A percentile compares a stretch with the other conserved stretches of the same genome.
Evolutionary conservation across 768 basidiomycete genomes (phyloP).

Genomic region (Gelatoporia subvermispora): DNA sequence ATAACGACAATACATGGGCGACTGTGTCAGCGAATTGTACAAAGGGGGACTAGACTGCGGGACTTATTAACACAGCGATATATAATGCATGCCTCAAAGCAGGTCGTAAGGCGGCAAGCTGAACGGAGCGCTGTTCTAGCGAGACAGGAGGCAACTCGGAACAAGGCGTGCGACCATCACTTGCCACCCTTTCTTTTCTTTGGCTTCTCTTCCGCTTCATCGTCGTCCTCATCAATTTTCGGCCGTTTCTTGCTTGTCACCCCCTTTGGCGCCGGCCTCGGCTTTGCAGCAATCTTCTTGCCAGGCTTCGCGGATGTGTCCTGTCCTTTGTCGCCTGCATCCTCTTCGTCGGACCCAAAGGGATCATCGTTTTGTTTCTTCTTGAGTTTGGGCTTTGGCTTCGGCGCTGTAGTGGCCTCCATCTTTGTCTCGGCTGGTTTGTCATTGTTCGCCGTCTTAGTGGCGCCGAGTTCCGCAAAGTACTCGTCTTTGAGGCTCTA

Average conservation of each 20-base stretch:
- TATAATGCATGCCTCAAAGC: too few species aligned
- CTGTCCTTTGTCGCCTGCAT: conserved; percentile 6
- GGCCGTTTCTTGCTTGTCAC: conserved; percentile 9
- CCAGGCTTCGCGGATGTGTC: conserved; percentile 12
- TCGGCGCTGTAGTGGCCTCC: conserved; percentile 25
- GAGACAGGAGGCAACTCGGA: background rate
- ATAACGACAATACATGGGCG: too few species aligned
- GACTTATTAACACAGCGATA: too few species aligned
- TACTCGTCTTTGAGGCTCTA: conserved; percentile 63
- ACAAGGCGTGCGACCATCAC: conserved; percentile 3
- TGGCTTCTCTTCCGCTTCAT: conserved; percentile 28
- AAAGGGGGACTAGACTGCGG: too few species aligned
- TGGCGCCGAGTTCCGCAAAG: conserved; percentile 40
- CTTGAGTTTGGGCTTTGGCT: conserved; percentile 46
- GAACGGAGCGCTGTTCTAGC: background rate
- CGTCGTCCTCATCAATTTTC: conserved; percentile 10
- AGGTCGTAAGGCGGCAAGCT: too few species aligned
- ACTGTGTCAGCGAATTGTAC: too few species aligned
- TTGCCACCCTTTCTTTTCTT: conserved; percentile 30
- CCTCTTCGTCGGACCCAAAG: conserved; percentile 52
- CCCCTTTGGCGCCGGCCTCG: conserved; percentile 11
- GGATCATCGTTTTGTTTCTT: conserved; percentile 43
- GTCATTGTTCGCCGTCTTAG: conserved; percentile 18
- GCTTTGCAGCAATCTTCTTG: background rate
- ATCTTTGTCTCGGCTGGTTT: conserved; percentile 15